Percentiles rank a stretch among this genome's conserved stretches.
These are phyloP conservation scores for Periconia sp. DNA, from an alignment of 2,329 filamentous ascomycete species.

Conservation along the genomic window DNA sequence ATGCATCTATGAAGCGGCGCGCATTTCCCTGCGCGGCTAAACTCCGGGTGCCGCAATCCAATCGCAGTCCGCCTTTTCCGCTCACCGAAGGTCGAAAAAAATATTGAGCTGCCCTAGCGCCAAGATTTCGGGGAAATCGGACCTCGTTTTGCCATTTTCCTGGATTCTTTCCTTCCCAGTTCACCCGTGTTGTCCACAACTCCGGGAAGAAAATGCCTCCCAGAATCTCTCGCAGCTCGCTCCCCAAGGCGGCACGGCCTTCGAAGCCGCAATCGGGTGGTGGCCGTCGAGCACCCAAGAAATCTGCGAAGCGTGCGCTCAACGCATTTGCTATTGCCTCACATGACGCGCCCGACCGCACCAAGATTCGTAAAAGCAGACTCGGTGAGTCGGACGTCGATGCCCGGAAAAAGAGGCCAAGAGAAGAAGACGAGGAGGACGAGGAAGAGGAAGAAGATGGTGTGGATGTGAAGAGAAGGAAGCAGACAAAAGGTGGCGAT, in stretches of 20 bases:
- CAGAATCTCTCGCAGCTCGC: slow-evolving; percentile 45
- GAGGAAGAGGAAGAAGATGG: slow-evolving; percentile 30
- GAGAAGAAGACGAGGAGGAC: slow-evolving; percentile 49
- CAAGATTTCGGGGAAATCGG: slow-evolving; percentile 23
- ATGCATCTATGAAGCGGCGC: background rate
- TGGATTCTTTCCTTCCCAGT: background rate
- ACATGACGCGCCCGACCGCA: slow-evolving; percentile 54
- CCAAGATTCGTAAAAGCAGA: slow-evolving; percentile 58
- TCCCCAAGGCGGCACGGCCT: slow-evolving; percentile 17
- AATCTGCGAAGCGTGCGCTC: slow-evolving; percentile 57
- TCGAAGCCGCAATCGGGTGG: slow-evolving; percentile 32
- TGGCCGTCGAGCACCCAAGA: slow-evolving; percentile 44
- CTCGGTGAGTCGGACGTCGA: slow-evolving; percentile 57
- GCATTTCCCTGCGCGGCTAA: slow-evolving; percentile 2
- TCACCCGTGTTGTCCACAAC: background rate
- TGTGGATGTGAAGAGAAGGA: slow-evolving; percentile 34
- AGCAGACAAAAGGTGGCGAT: slow-evolving; percentile 27
- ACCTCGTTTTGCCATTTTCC: background rate
- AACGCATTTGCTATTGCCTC: slow-evolving; percentile 69
- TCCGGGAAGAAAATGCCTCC: slow-evolving; percentile 45
- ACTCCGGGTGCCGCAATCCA: background rate
- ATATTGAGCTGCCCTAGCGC: slow-evolving; percentile 13
- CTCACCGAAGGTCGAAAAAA: slow-evolving; percentile 14
- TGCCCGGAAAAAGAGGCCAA: slow-evolving; percentile 45
- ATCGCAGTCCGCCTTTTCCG: slow-evolving; percentile 5